Base-by-base conservation (phyloP, 2,329 filamentous ascomycete species). In the Fusarium pininemorale region DNA sequence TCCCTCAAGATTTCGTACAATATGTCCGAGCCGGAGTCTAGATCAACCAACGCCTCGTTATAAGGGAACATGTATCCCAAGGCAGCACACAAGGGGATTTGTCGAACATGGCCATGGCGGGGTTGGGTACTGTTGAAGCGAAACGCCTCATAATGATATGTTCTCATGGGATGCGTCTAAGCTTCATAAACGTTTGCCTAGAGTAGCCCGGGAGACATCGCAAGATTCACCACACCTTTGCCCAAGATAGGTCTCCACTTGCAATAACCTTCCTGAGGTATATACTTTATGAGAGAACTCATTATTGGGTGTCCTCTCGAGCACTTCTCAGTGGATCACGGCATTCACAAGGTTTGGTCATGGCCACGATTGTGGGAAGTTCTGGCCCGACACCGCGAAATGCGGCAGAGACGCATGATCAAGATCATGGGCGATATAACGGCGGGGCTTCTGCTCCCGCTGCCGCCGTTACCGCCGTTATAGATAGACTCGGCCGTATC, bases 381-480 rank as follows among this genome's bases (percentile, higher is more conserved):
- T 62, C 50, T 58, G 47, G 65, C 54, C 47, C 28, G 30, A 30
- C 28, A 50, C 24, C 39, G 15, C 11, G 28, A 66, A 47, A 62
- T 58, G 24, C 39, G 55, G 63, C 61, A 59, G 67, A 45, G 53
- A 51, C 45, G 51, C 26, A 50, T 35, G 53, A 56, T 45, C 47
- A 59, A 57, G 37, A 68, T 59, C 41, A 51, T 41, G 56, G 44
- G 62, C 54, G 63, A 53, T 54, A 56, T 15, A 74, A 74, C 67
- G 70, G 71, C 54, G 53, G 71, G 71, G 70, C 64, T 66, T 55
- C 45, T 50, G 44, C 38, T 67, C 38, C 62, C 64, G 44, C 48
- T 58, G 35, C 44, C 61, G 30, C 30, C 58, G 44, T 30, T 28
- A 10, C 50, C 38, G 39, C 55, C 45, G 48, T 53, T 30, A 18